These are phyloP conservation scores for Xylaria sp. DNA, from an alignment of 2,329 filamentous ascomycete species.

Conservation along the genomic window DNA sequence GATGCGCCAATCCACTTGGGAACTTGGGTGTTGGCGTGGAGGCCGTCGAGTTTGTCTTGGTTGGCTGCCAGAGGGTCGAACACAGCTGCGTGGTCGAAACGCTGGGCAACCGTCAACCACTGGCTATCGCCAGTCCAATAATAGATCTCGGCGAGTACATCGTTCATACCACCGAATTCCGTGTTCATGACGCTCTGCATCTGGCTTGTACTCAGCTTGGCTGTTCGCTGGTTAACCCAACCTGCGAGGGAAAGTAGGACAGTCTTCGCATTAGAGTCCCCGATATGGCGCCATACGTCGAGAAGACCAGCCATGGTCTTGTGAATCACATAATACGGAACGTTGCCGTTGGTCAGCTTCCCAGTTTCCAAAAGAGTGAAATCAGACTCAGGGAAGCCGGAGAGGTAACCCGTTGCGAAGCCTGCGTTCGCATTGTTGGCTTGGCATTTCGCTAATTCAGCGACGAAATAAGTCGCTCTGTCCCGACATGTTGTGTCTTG, in stretches of 20 bases:
- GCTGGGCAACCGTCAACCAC: slow-evolving; percentile 59
- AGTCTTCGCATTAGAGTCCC: slow-evolving; percentile 54
- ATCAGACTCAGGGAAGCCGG: slow-evolving; percentile 63
- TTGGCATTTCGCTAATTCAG: slow-evolving; percentile 62
- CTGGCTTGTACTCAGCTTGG: slow-evolving; percentile 53
- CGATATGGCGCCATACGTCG: slow-evolving; percentile 59
- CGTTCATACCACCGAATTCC: slow-evolving; percentile 65
- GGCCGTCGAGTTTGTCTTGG: slow-evolving; percentile 57
- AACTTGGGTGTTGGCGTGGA: slow-evolving; percentile 64
- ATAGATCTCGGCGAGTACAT: slow-evolving; percentile 60
- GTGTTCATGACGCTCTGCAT: slow-evolving; percentile 61
- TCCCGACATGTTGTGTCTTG: slow-evolving; percentile 56
- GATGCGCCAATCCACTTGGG: slow-evolving; percentile 65
- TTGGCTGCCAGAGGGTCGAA: slow-evolving; percentile 59
- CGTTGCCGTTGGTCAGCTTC: slow-evolving; percentile 59
- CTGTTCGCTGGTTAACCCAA: slow-evolving; percentile 61
- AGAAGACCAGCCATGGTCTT: slow-evolving; percentile 63
- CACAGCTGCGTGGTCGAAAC: slow-evolving; percentile 61
- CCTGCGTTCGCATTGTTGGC: slow-evolving; percentile 58
- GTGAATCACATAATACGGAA: slow-evolving; percentile 65
- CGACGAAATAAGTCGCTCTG: slow-evolving; percentile 57
- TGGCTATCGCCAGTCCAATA: slow-evolving; percentile 56
- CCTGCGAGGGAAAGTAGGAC: slow-evolving; percentile 57
- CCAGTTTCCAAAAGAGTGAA: slow-evolving; percentile 56
- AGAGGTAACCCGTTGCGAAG: slow-evolving; percentile 59